Evolutionary conservation across 75 land plant genomes (phyloP).

Genomic region (Pinus taeda): DNA sequence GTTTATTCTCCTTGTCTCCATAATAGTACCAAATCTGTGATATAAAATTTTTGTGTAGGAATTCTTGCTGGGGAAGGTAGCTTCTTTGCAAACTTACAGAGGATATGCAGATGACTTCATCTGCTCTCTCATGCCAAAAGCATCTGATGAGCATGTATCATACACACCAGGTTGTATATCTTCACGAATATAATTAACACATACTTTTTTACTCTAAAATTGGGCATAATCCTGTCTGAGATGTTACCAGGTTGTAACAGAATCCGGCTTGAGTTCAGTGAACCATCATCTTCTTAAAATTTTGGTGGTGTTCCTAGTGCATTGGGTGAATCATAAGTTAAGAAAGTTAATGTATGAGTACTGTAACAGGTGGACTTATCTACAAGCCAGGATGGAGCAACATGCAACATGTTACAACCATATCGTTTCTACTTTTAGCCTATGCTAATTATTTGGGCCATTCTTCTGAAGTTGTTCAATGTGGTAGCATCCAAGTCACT

Average conservation of each 20-base stretch:
- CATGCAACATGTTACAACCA: conserved; percentile 88
- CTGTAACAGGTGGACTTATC: conserved; percentile 69
- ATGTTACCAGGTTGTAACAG: not conserved
- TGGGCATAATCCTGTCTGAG: not conserved
- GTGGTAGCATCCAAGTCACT: conserved; percentile 37
- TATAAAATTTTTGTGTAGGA: conserved; percentile 28
- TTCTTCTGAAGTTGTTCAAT: conserved; percentile 52
- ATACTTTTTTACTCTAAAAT: not conserved
- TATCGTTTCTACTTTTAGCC: conserved; percentile 73
- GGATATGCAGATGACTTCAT: conserved; percentile 61
- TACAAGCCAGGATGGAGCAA: conserved; percentile 72
- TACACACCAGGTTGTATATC: conserved; percentile 68
- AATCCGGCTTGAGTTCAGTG: no score
- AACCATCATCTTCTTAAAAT: no score
- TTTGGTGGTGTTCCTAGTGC: not conserved
- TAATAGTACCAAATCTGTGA: no score
- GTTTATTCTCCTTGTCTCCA: no score
- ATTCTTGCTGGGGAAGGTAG: conserved; percentile 68
- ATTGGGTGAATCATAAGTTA: not conserved
- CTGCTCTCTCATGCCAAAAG: conserved; percentile 60
- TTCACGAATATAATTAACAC: not conserved
- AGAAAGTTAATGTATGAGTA: no score
- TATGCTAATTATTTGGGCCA: conserved; percentile 75
- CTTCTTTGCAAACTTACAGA: conserved; percentile 43
- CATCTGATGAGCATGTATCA: conserved; percentile 39